These are phyloP conservation scores for Caryopteris hybrid DNA, from an alignment of 305 asterid genomes.

Conservation along the genomic window DNA sequence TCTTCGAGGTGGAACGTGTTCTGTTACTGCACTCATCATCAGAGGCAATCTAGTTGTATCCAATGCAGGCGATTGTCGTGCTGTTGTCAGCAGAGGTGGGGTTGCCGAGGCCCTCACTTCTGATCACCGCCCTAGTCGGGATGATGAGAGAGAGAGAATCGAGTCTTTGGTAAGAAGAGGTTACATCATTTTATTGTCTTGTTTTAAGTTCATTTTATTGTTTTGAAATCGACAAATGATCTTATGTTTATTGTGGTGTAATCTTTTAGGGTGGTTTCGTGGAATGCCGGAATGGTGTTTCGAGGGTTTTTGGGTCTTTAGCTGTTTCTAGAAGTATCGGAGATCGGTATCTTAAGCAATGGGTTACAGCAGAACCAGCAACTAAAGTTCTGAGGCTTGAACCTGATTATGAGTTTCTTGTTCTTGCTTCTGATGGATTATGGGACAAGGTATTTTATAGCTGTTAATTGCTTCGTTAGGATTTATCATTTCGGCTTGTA, in stretches of 20 bases:
- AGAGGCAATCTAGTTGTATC: constrained; percentile 60
- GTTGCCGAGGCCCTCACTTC: constrained; percentile 67
- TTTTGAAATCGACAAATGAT: constrained; percentile 7
- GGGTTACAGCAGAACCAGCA: constrained; percentile 77
- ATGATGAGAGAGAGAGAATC: constrained; percentile 61
- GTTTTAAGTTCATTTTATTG: neutral
- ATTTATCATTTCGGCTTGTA: no score
- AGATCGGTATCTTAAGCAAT: constrained; percentile 69
- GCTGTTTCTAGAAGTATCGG: constrained; percentile 82
- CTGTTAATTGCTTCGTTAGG: no score
- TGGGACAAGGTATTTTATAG: no score
- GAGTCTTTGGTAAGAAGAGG: constrained; percentile 52
- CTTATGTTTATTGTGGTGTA: neutral
- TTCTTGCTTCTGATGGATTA: constrained; percentile 83
- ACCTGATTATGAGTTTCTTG: constrained; percentile 56
- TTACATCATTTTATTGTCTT: neutral
- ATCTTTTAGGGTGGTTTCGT: constrained; percentile 67
- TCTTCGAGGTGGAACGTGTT: constrained; percentile 62
- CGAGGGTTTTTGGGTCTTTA: constrained; percentile 74
- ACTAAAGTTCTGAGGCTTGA: constrained; percentile 40
- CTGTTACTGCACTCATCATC: constrained; percentile 60
- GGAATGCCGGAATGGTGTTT: constrained; percentile 53
- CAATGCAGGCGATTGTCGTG: constrained; percentile 85
- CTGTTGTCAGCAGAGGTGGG: constrained; percentile 61
- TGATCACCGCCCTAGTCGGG: constrained; percentile 73